Conservation (phyloP, 768 basidiomycete species). For the Hypholoma fasciculare region DNA sequence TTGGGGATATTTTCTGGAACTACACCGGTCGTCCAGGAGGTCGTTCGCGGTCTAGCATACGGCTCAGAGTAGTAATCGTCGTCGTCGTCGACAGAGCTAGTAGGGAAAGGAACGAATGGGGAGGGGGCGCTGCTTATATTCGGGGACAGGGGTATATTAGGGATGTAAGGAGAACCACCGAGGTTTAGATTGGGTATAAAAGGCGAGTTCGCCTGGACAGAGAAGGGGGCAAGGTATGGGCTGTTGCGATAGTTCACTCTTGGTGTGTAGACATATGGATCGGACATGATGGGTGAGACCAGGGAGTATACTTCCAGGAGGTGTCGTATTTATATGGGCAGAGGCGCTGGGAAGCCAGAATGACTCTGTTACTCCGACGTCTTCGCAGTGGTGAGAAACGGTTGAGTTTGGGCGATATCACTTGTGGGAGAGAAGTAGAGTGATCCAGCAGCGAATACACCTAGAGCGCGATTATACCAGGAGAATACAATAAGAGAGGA, state of each 20-base stretch:
- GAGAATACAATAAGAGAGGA: no score
- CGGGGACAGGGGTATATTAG: slow-evolving; percentile 16
- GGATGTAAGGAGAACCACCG: slow-evolving; percentile 33
- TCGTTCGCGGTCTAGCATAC: slow-evolving; percentile 30
- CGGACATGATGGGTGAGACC: slow-evolving; percentile 18
- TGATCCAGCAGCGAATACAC: no score
- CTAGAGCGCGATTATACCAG: no score
- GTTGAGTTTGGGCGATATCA: no score
- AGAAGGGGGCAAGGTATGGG: slow-evolving; percentile 27
- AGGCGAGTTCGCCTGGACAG: slow-evolving; percentile 34
- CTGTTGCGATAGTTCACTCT: slow-evolving; percentile 34
- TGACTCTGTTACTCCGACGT: no score
- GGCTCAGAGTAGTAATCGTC: slow-evolving; percentile 9
- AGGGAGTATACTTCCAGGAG: background rate
- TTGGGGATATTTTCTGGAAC: slow-evolving; percentile 7
- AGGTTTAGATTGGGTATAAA: slow-evolving; percentile 42
- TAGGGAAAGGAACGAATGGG: slow-evolving; percentile 22
- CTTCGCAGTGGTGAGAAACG: no score
- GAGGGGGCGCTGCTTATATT: background rate
- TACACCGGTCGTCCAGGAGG: slow-evolving; percentile 41
- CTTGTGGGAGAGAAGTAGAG: no score
- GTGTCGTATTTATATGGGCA: background rate
- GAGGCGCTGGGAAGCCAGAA: background rate
- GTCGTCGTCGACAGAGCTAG: slow-evolving; percentile 10
- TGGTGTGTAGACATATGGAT: slow-evolving; percentile 44